Evolutionary conservation across 2,329 filamentous ascomycete genomes (phyloP), one percentile per base, ranked within the genome.

Genomic region (Aspergillus spinulosporus): DNA sequence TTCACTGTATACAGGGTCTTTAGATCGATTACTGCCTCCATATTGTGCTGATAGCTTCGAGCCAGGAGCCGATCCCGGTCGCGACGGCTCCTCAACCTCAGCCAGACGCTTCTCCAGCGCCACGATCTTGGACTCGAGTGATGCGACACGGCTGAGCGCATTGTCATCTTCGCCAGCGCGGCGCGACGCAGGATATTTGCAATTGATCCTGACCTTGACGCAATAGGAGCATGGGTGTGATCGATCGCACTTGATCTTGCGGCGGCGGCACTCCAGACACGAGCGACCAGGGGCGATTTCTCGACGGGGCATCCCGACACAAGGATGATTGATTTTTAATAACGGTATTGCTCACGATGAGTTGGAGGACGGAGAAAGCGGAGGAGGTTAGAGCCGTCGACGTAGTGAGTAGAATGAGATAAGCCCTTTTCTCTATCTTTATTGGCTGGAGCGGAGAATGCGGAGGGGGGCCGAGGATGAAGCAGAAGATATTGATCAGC

Each of bases 211-310:
- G 6, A 47, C 43, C 21, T 53, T 53, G 34, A 53, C 43, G 28
- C 51, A 53, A 43, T 53, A 53, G 14, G 59, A 58, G 52, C 66
- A 68, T n/a, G 65, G 65, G 3, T 60, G 45, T 9, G 51, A 58
- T 34, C 60, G 59, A 46, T 68, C 62, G 42, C 64, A 67, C 56
- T 61, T 62, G 52, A 68, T 66, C 49, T 66, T 67, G 12, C 66
- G 62, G 3, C 65, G 64, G 7, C 62, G 60, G 44, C 66, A 68
- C 29, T 66, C 65, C 2, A 64, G 28, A 21, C 65, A 67, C 7
- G 64, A 62, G 12, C 60, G 56, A 5, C 56, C 56, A 3, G 59
- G 50, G 2, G 47, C 40, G 26, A 60, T 52, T 2, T 49, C 21
- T 15, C 54, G 53, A 32, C 56, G 59, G 5, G 46, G 54, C 59